Base-by-base conservation (phyloP, 108 stramenopile genomes). In the Schizochytrium sp. region DNA sequence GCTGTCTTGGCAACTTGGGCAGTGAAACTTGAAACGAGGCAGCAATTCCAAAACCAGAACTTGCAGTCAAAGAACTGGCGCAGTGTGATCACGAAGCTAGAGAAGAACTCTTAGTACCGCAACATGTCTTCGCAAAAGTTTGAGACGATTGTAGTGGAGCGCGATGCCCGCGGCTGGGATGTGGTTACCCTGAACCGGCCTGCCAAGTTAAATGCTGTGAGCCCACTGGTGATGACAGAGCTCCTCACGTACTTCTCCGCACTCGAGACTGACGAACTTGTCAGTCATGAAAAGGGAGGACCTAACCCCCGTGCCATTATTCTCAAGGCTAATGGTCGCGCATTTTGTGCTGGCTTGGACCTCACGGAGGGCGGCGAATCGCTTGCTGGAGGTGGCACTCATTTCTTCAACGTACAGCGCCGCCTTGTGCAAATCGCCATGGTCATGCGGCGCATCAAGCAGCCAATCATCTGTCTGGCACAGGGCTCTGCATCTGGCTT, bases 391-490 rank as follows among this genome's bases (percentile, higher is more conserved):
- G 59, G 19, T 19, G 19, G 19, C 19, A 17, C 59, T 19, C 17
- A 60, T 60, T 60, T 60, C n/a, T 60, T 60, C 59, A 60, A 60
- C 59, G 17, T n/a, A n/a, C 59, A 60, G 19, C 17, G 59, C 17
- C 17, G 59, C 19, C 17, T 60, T n/a, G 19, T 17, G 19, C 59
- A 60, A n/a, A 60, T 60, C 59, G 17, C 17, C 59, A 60, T n/a
- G 17, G 59, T 60, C 59, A 60, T 60, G 59, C 59, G 59, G 19
- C 17, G 59, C 19, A n/a, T 60, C 17, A 60, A 60, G 59, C 59
- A 60, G 59, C 59, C 59, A 17, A 60, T 60, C 59, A 60, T 60
- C 59, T 60, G 19, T n/a, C n/a, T 60, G 59, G 59, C n/a, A 19
- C 59, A 60, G 19, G 59, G 59, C 19, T n/a, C 59, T 19, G 59